Evolutionary conservation across 1,139 yeast species (phyloP).

Genomic region (Kodamaea arcana): DNA sequence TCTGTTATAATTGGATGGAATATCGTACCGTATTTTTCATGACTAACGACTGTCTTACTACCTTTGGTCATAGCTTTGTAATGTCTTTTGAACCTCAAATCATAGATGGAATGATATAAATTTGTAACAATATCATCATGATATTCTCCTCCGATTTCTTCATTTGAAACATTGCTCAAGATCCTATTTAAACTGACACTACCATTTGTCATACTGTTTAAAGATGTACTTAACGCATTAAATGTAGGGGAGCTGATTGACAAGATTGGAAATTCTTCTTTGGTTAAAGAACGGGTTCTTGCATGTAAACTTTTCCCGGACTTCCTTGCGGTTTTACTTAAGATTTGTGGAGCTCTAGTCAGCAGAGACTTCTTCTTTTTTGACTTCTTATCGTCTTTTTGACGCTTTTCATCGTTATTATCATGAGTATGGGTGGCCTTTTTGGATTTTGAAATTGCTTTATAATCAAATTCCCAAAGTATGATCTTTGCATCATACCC

Average conservation of each 20-base stretch:
- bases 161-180: slow-evolving; percentile 7
- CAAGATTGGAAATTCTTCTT: slow-evolving; percentile 12
- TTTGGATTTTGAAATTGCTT: slow-evolving; percentile 51
- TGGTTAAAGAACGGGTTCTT: slow-evolving; percentile 11
- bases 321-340: slow-evolving; percentile 7
- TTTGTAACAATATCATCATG: slow-evolving; percentile 19
- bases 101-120: slow-evolving; percentile 35
- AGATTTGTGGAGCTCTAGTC: slow-evolving; percentile 6
- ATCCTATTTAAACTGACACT: slow-evolving; percentile 12
- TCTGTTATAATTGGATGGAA: slow-evolving; percentile 40
- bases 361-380: slow-evolving; percentile 3
- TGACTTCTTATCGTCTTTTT: neutral
- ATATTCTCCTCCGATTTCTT: slow-evolving; percentile 3
- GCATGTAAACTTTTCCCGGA: slow-evolving; percentile 9
- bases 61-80: slow-evolving; percentile 13
- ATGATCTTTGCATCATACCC: slow-evolving; percentile 69
- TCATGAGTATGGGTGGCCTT: slow-evolving; percentile 3
- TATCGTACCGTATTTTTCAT: slow-evolving; percentile 17
- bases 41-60: slow-evolving; percentile 7
- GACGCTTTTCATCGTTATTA: slow-evolving; percentile 1
- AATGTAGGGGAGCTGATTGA: slow-evolving; percentile 9
- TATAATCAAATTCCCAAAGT: slow-evolving; percentile 72
- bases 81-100: slow-evolving; percentile 31
- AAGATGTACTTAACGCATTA: slow-evolving; percentile 8
- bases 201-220: slow-evolving; percentile 9